These are phyloP conservation scores for Cyberlindnera maclurae DNA, from an alignment of 805 yeast genomes.

Conservation along the genomic window DNA sequence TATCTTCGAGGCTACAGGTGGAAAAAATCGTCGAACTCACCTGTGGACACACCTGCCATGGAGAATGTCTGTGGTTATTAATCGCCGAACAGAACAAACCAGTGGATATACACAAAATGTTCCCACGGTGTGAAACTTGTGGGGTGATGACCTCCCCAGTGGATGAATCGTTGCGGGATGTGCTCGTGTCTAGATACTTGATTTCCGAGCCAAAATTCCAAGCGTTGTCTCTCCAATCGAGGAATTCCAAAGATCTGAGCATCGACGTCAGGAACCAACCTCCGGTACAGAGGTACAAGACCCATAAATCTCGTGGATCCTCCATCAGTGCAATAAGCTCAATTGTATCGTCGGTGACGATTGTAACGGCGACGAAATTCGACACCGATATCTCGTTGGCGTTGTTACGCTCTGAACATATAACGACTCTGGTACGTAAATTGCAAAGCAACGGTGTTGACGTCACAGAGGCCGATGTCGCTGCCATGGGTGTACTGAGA, in stretches of 20 bases:
- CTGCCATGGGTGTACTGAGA: constrained; percentile 29
- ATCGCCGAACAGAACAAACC: constrained; percentile 5
- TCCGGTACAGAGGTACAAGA: constrained; percentile 1
- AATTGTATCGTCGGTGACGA: constrained; percentile 23
- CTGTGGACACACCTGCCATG: constrained; percentile 42
- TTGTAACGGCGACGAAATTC: constrained; percentile 16
- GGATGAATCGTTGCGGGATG: constrained; percentile 17
- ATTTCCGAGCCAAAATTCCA: constrained; percentile 8
- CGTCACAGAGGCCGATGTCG: constrained; percentile 23
- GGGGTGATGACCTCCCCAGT: constrained; percentile 15
- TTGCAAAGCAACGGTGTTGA: constrained; percentile 12
- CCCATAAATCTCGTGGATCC: constrained; percentile 22
- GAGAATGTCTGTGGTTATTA: constrained; percentile 33
- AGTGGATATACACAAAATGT: constrained; percentile 12
- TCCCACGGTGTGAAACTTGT: constrained; percentile 21
- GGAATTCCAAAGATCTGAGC: constrained; percentile 22
- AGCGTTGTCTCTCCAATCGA: constrained; percentile 14
- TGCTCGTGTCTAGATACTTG: constrained; percentile 16
- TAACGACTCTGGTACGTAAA: constrained; percentile 8
- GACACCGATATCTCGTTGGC: constrained; percentile 13
- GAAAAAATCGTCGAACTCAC: constrained; percentile 33
- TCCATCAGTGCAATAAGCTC: constrained; percentile 24
- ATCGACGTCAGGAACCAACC: constrained; percentile 10
- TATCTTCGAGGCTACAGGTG: constrained; percentile 28
- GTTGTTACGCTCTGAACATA: constrained; percentile 15